Percentiles rank a stretch among this genome's conserved stretches.
These are phyloP conservation scores for Cladophialophora psammophila DNA, from an alignment of 2,329 filamentous ascomycete species.

Conservation along the genomic window DNA sequence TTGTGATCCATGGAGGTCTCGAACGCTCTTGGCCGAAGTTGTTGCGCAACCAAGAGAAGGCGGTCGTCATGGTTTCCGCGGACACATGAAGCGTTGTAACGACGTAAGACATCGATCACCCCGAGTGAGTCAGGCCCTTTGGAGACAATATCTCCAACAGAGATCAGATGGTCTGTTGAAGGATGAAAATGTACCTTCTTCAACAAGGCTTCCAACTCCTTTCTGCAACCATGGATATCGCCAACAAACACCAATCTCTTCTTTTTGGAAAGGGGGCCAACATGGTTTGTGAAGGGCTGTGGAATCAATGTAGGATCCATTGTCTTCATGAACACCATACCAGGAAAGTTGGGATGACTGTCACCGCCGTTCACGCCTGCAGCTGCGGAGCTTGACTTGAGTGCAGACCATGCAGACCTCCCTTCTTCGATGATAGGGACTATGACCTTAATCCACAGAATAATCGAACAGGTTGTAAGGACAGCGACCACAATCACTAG, in stretches of 20 bases:
- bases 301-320: slow-evolving; percentile 59
- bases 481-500: slow-evolving; percentile 15
- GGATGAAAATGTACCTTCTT: slow-evolving; percentile 68
- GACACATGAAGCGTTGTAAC: slow-evolving; percentile 78
- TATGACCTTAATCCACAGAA: slow-evolving; percentile 33
- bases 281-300: slow-evolving; percentile 37
- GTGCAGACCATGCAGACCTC: slow-evolving; percentile 41
- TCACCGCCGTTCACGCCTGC: slow-evolving; percentile 57
- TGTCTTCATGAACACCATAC: slow-evolving; percentile 58
- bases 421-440: slow-evolving; percentile 32
- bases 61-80: slow-evolving; percentile 93
- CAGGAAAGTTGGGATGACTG: slow-evolving; percentile 55
- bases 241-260: slow-evolving; percentile 81
- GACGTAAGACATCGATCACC: slow-evolving; percentile 77
- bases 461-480: slow-evolving; percentile 16
- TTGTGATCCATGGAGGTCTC: slow-evolving; percentile 9
- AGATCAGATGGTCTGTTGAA: slow-evolving; percentile 73
- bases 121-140: slow-evolving; percentile 85
- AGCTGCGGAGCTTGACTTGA: slow-evolving; percentile 42
- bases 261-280: slow-evolving; percentile 43
- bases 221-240: slow-evolving; percentile 88
- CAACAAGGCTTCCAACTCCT: slow-evolving; percentile 69
- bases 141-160: slow-evolving; percentile 80
- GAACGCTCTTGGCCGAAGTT: slow-evolving; percentile 47
- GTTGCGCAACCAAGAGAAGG: slow-evolving; percentile 71